These are phyloP conservation scores for Euclidium syriacum DNA, from an alignment of 345 rosid genomes.

Conservation along the genomic window DNA sequence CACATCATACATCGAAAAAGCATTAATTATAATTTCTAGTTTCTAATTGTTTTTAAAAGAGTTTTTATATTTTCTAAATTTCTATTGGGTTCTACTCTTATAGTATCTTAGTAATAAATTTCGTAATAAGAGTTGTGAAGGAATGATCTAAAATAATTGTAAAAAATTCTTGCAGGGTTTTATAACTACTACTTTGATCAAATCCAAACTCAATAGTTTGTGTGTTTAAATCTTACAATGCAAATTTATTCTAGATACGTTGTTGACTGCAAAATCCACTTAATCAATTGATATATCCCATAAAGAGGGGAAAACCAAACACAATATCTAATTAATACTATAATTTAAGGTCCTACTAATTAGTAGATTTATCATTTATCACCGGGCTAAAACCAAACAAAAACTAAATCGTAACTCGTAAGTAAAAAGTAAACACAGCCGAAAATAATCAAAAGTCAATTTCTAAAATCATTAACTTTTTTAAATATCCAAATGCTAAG, in stretches of 20 bases:
- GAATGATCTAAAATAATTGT: background rate
- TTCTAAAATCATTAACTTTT: background rate
- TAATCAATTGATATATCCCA: background rate
- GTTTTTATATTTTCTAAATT: too few species aligned
- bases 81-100: background rate
- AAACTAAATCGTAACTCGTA: background rate
- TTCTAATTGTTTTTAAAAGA: too few species aligned
- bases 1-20: conserved; percentile 14
- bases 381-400: background rate
- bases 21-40: background rate
- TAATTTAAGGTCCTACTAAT: background rate
- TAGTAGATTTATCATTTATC: background rate
- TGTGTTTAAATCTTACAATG: background rate
- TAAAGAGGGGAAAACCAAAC: background rate
- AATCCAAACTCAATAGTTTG: background rate
- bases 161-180: too few species aligned
- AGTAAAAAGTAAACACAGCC: background rate
- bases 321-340: background rate
- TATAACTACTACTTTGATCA: background rate
- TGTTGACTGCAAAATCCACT: background rate
- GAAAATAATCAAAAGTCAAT: conserved; percentile 9
- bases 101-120: background rate
- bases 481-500: background rate
- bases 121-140: background rate
- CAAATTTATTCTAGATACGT: background rate